Percentiles rank a stretch among this genome's conserved stretches.
Evolutionary conservation across 371 early-diverging fungal species (phyloP).

Genomic region (Mucor sp.): DNA sequence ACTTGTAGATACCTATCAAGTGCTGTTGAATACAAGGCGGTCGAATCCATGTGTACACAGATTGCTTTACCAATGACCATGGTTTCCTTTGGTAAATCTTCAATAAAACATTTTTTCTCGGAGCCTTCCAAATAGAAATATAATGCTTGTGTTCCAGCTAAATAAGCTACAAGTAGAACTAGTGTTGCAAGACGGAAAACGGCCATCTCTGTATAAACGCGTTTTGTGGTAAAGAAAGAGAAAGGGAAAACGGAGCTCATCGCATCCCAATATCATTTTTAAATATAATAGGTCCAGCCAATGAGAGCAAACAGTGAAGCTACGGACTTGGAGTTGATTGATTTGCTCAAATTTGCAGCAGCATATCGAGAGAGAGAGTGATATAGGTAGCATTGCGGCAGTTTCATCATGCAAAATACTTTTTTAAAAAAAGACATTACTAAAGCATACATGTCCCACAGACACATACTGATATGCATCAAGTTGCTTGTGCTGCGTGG

Average conservation of each 20-base stretch:
- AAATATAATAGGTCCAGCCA: neutral
- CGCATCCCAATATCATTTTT: neutral
- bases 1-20: constrained; percentile 71
- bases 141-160: constrained; percentile 56
- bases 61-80: constrained; percentile 70
- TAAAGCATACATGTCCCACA: too few species aligned
- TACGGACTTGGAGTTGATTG: neutral
- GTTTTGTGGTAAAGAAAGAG: neutral
- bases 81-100: constrained; percentile 92
- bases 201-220: constrained; percentile 9
- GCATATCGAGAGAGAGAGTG: neutral
- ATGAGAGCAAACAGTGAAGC: neutral
- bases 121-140: constrained; percentile 91
- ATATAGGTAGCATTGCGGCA: neutral
- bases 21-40: neutral
- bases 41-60: neutral
- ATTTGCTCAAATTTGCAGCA: neutral
- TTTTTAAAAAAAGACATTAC: too few species aligned
- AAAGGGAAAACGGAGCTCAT: neutral
- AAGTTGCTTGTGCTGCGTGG: too few species aligned
- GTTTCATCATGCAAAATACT: too few species aligned
- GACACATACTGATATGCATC: too few species aligned
- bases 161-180: constrained; percentile 15
- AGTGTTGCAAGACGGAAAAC: constrained; percentile 16
- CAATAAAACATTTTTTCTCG: constrained; percentile 92